Conservation (phyloP, 2,329 filamentous ascomycete species). For the Gaeumannomyces tritici region DNA sequence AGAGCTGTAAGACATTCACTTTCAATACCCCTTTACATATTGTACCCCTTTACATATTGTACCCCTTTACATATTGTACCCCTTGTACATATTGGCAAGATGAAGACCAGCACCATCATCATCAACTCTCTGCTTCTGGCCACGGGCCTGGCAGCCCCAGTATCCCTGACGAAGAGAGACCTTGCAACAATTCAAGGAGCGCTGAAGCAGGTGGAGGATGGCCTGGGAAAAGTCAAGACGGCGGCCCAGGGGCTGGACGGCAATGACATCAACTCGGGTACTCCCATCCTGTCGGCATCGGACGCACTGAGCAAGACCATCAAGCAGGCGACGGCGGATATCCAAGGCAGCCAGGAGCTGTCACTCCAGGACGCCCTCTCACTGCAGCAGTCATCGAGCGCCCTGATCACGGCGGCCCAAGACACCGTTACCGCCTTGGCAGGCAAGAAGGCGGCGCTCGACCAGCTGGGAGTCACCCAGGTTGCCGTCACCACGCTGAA, state of each 20-base stretch:
- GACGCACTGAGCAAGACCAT: constrained; percentile 7
- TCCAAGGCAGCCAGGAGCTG: constrained; percentile 16
- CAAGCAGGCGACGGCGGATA: constrained; percentile 15
- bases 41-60: too few species aligned
- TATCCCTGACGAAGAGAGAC: constrained; percentile 30
- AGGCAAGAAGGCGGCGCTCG: constrained; percentile 16
- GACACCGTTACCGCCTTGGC: constrained; percentile 12
- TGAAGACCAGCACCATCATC: neutral
- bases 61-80: neutral
- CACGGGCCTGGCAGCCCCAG: constrained; percentile 26
- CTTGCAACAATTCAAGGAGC: constrained; percentile 47
- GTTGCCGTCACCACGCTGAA: constrained; percentile 15
- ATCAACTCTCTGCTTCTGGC: constrained; percentile 2
- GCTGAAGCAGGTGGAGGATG: constrained; percentile 46
- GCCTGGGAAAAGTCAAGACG: constrained; percentile 43
- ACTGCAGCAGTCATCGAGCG: constrained; percentile 13
- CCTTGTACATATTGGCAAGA: neutral
- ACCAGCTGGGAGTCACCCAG: constrained; percentile 16
- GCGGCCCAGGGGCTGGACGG: constrained; percentile 7
- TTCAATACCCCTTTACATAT: neutral
- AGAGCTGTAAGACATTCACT: constrained; percentile 18
- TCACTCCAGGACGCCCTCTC: constrained; percentile 14
- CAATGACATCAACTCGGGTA: neutral
- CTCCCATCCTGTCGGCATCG: neutral
- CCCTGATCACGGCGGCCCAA: constrained; percentile 12